Conservation (phyloP, 441 rosid species). For the Erodium trifolium region DNA sequence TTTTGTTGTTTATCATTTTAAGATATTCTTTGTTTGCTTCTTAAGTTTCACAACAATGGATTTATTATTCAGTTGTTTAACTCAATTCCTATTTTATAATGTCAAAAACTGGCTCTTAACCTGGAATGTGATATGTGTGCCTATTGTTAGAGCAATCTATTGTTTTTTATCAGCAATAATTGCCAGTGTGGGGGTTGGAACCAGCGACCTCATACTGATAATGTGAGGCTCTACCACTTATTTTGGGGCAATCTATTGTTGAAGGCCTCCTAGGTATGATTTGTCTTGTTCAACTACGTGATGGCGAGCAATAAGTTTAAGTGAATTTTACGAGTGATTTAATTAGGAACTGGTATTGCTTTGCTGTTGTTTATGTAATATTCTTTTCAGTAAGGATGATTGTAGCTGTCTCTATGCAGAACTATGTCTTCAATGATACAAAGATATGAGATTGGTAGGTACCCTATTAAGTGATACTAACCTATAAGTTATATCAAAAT, state of each 20-base stretch:
- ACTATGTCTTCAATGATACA: slow-evolving; percentile 3
- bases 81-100: not conserved
- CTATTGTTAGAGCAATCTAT: not conserved
- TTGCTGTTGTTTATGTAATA: not conserved
- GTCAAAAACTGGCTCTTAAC: not conserved
- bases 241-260: too few relatives aligned
- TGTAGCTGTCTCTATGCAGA: not conserved
- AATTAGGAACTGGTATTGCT: not conserved
- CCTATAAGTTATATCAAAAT: not conserved
- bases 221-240: too few relatives aligned
- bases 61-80: not conserved
- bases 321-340: not conserved
- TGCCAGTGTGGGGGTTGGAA: too few relatives aligned
- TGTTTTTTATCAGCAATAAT: not conserved
- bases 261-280: too few relatives aligned
- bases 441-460: not conserved
- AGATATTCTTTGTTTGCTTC: not conserved
- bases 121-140: not conserved
- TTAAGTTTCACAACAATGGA: not conserved
- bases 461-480: too few relatives aligned
- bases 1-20: not conserved
- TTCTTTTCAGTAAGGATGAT: too few relatives aligned
- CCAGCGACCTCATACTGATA: too few relatives aligned
- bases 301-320: not conserved
- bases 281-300: not conserved